These are phyloP conservation scores for Pyrrhoderma noxium DNA, from an alignment of 1,284 basidiomycete species.

Conservation along the genomic window DNA sequence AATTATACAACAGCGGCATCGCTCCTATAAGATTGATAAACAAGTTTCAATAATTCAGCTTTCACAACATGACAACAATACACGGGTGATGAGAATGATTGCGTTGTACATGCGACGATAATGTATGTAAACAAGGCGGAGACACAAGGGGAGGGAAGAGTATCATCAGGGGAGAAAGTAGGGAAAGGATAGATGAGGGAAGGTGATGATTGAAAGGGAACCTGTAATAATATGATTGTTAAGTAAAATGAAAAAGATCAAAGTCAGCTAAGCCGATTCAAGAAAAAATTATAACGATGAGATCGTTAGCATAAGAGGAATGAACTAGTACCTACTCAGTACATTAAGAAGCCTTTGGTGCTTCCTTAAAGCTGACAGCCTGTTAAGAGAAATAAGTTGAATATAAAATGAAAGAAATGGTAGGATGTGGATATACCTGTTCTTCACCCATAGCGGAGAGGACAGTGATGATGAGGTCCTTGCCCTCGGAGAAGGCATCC, in stretches of 20 bases:
- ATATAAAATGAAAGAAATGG: background rate
- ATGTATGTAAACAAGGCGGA: slow-evolving; percentile 9
- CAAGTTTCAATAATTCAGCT: slow-evolving; percentile 5
- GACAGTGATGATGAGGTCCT: slow-evolving; percentile 86
- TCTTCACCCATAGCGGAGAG: slow-evolving; percentile 90
- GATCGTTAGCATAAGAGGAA: too few relatives aligned
- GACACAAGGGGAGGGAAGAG: background rate
- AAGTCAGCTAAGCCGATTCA: background rate
- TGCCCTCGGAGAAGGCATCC: slow-evolving; percentile 75
- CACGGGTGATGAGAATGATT: slow-evolving; percentile 2
- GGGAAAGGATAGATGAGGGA: background rate
- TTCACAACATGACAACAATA: slow-evolving; percentile 8
- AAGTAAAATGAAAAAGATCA: background rate
- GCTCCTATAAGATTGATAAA: background rate
- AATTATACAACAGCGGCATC: too few relatives aligned
- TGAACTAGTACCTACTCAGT: background rate
- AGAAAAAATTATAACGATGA: background rate
- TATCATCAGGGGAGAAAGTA: background rate
- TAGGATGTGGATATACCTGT: slow-evolving; percentile 43
- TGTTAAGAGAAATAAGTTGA: slow-evolving; percentile 26
- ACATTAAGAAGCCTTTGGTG: slow-evolving; percentile 46
- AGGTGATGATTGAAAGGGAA: background rate
- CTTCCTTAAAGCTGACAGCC: slow-evolving; percentile 83
- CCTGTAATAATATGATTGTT: too few relatives aligned
- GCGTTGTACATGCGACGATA: slow-evolving; percentile 12